A percentile compares a stretch with the other conserved stretches of the same genome.
Evolutionary conservation across 805 yeast species (phyloP).

Genomic region (Kodamaea kaohsiungensis): DNA sequence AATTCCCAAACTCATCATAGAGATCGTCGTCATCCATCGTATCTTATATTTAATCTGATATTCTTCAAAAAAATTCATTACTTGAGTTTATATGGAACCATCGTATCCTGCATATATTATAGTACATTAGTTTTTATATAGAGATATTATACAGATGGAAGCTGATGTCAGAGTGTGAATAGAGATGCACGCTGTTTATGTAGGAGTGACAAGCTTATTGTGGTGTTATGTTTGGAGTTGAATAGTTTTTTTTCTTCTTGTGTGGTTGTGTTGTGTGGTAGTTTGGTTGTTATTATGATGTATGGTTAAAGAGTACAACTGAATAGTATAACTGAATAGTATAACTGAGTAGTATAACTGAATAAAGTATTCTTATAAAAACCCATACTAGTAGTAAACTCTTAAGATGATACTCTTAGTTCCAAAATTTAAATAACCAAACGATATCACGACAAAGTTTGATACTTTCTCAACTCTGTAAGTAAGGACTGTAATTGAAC

Average conservation of each 20-base stretch:
- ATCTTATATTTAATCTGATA: neutral
- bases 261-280: neutral
- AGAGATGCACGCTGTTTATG: neutral
- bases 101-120: slow-evolving; percentile 7
- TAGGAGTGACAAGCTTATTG: neutral
- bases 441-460: slow-evolving; percentile 36
- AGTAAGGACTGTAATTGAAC: slow-evolving; percentile 84
- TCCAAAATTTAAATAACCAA: neutral
- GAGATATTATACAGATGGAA: neutral
- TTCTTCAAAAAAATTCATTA: neutral
- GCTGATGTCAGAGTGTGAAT: neutral
- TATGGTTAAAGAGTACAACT: no score
- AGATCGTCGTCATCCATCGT: slow-evolving; percentile 59
- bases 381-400: no score
- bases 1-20: slow-evolving; percentile 76
- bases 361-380: no score
- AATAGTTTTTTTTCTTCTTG: neutral
- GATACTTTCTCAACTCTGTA: slow-evolving; percentile 75
- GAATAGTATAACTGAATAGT: no score
- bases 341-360: no score
- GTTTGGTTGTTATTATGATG: neutral
- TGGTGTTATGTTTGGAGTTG: neutral
- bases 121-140: slow-evolving; percentile 1
- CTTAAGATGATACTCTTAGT: neutral
- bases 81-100: neutral